A percentile compares a stretch with the other conserved stretches of the same genome.
Evolutionary conservation across 768 basidiomycete species (phyloP).

Genomic region (Termitomyces titanicus): DNA sequence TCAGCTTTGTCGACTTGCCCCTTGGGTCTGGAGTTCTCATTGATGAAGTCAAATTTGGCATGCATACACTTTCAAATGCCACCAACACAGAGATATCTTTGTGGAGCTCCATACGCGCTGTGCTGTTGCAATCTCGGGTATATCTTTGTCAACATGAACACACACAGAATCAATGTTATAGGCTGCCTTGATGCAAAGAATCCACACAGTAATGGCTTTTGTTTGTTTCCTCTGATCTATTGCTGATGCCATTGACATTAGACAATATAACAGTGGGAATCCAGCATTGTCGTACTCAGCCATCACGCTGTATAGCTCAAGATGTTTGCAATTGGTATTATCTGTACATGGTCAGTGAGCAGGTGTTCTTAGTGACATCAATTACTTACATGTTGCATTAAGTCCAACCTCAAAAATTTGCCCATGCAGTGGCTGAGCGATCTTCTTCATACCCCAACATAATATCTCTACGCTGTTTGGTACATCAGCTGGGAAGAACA

Average conservation of each 20-base stretch:
- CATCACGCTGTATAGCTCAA: constrained; percentile 22
- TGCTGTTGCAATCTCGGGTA: constrained; percentile 14
- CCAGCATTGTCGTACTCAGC: constrained; percentile 21
- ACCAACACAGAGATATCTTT: constrained; percentile 20
- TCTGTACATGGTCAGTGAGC: constrained; percentile 7
- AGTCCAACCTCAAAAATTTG: constrained; percentile 20
- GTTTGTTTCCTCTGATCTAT: constrained; percentile 17
- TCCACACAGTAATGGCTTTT: constrained; percentile 16
- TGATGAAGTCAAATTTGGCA: not conserved
- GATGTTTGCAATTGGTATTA: constrained; percentile 22
- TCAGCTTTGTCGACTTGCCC: not conserved
- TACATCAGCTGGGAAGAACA: constrained; percentile 12
- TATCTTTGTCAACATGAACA: constrained; percentile 16
- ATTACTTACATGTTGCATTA: constrained; percentile 18
- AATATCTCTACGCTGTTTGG: constrained; percentile 21
- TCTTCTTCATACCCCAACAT: constrained; percentile 21
- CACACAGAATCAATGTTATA: constrained; percentile 12
- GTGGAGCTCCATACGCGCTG: constrained; percentile 12
- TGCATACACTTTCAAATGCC: constrained; percentile 17
- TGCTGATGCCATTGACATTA: constrained; percentile 18
- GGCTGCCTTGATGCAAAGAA: constrained; percentile 6
- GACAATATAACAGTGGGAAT: constrained; percentile 21
- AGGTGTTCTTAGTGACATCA: not conserved
- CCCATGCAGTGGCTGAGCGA: constrained; percentile 11
- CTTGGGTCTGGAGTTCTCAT: not conserved